Evolutionary conservation across 1,139 yeast genomes (phyloP).

Genomic region (Protomyces macrosporus): DNA sequence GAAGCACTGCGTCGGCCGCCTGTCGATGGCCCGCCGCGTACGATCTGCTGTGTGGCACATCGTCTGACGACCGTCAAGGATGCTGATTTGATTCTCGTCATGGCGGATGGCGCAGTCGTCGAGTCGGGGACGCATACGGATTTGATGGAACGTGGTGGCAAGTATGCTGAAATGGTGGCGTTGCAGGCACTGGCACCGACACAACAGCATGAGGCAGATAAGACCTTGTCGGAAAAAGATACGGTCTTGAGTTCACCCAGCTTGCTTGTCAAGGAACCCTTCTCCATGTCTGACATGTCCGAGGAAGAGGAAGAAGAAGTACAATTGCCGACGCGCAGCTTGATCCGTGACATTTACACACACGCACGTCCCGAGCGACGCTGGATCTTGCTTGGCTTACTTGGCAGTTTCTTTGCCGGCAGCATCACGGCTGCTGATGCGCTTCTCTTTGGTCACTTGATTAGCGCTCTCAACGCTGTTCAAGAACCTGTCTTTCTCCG

Average conservation of each 20-base stretch:
- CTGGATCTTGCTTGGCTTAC: constrained; percentile 53
- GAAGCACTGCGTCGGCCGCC: constrained; percentile 56
- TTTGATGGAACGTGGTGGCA: constrained; percentile 41
- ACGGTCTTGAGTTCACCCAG: not conserved
- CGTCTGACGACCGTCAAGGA: constrained; percentile 64
- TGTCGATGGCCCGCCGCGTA: constrained; percentile 60
- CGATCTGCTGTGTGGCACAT: constrained; percentile 77
- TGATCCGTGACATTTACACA: not conserved
- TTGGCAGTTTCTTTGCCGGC: constrained; percentile 77
- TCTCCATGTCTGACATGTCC: constrained; percentile 42
- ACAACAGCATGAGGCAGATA: constrained; percentile 57
- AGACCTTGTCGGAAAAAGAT: constrained; percentile 47
- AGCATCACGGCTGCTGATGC: constrained; percentile 53
- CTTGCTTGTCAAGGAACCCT: constrained; percentile 29
- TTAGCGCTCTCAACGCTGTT: constrained; percentile 45
- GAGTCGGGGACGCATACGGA: constrained; percentile 44
- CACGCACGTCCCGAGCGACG: constrained; percentile 40
- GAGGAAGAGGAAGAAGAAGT: not conserved
- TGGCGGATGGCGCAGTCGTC: constrained; percentile 43
- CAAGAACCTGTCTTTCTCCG: constrained; percentile 50
- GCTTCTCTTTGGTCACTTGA: constrained; percentile 43
- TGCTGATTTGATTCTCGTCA: constrained; percentile 45
- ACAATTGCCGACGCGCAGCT: not conserved
- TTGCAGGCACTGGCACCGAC: constrained; percentile 55
- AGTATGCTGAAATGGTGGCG: constrained; percentile 45